Evolutionary conservation across 2,329 filamentous ascomycete species (phyloP), one percentile per base, ranked within the genome.

Genomic region (Colletotrichum sp.): DNA sequence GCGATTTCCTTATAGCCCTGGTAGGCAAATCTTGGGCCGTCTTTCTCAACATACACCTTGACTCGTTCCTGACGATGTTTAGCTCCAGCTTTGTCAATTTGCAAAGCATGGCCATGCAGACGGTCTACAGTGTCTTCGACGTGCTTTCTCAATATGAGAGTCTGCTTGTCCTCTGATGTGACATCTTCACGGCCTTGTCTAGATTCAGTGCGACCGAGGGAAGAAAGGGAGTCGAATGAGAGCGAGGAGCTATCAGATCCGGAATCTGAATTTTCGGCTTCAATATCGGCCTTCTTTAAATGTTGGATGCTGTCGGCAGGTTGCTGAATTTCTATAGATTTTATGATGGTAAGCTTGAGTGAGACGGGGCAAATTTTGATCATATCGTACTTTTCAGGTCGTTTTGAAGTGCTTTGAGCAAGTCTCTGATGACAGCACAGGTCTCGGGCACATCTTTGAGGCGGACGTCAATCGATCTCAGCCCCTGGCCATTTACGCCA

Each of bases 121-220:
- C 57, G 57, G 16, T 61, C 12, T 0, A 61, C 0, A 0, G 57
- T 61, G n/a, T 61, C 29, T 15, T 61, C n/a, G 8, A 61, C 5
- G 11, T 61, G 57, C 29, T 16, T 27, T 15, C 8, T 6, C 0
- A 36, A 8, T 0, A 0, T 5, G 6, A 5, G 6, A 12, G 21
- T 2, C 4, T 36, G 57, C 7, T 5, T n/a, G 3, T 1, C 9
- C 31, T 15, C 4, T 21, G 1, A 5, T 4, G 29, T 18, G 1
- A 16, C 4, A 6, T 12, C 31, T 34, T 31, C 47, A 7, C 1
- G 3, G 11, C 6, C 2, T 13, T 54, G 0, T 54, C 13, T 1
- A 2, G 2, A 2, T 54, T 15, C 51, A 24, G 6, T 24, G 3
- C 0, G 0, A 2, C 1, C 1, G 2, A 36, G 27, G 18, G 57